These are phyloP conservation scores for Hypomontagnella monticulosa DNA, from an alignment of 495 filamentous ascomycete species.

Conservation along the genomic window DNA sequence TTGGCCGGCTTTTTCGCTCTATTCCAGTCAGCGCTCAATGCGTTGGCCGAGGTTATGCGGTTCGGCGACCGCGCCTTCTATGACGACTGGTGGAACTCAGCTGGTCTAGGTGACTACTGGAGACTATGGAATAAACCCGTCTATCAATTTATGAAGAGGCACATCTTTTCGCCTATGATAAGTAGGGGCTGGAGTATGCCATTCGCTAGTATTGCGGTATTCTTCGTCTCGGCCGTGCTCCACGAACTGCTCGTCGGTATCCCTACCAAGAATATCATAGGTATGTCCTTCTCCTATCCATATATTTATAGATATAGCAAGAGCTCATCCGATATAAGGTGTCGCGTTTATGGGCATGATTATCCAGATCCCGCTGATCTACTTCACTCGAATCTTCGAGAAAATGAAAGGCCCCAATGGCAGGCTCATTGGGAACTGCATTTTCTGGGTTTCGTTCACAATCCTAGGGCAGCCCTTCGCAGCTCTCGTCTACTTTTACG, in stretches of 20 bases:
- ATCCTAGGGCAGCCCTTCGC: constrained; percentile 93
- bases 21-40: constrained; percentile 90
- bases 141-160: constrained; percentile 92
- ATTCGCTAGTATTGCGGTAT: constrained; percentile 78
- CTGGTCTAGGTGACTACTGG: constrained; percentile 89
- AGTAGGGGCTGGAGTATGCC: constrained; percentile 77
- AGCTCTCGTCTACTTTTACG: constrained; percentile 92
- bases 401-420: constrained; percentile 77
- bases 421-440: constrained; percentile 83
- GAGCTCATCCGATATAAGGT: constrained; percentile 57
- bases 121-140: constrained; percentile 97
- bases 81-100: constrained; percentile 96
- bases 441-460: constrained; percentile 96
- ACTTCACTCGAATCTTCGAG: constrained; percentile 79
- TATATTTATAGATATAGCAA: neutral
- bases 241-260: constrained; percentile 95
- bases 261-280: constrained; percentile 93
- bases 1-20: constrained; percentile 95
- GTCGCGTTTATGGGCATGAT: constrained; percentile 96
- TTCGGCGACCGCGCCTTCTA: constrained; percentile 97
- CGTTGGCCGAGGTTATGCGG: constrained; percentile 85
- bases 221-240: constrained; percentile 83
- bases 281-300: constrained; percentile 54
- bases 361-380: constrained; percentile 87
- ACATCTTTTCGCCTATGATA: constrained; percentile 87